phyloP scores from a whole-genome alignment of 2,329 filamentous ascomycete genomes.

The Ambrosiella beaveri region DNA sequence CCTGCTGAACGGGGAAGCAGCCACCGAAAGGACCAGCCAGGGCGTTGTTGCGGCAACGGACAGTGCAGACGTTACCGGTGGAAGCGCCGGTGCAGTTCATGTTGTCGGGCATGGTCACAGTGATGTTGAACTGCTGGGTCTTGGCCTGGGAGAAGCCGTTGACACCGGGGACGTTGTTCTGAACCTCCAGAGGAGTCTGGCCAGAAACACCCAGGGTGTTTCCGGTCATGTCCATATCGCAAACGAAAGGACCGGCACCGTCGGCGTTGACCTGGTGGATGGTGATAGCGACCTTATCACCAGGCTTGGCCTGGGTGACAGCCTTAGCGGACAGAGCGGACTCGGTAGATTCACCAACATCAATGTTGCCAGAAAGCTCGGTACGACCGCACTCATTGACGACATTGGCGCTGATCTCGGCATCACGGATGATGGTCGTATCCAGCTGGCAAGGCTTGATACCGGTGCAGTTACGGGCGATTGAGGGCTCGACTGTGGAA shows the following conservation, averaged over 20 bases:
- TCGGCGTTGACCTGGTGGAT: constrained; percentile 38
- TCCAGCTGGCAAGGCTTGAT: constrained; percentile 52
- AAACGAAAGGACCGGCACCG: constrained; percentile 36
- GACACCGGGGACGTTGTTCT: constrained; percentile 40
- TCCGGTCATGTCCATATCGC: constrained; percentile 33
- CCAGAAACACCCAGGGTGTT: constrained; percentile 22
- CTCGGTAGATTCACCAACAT: constrained; percentile 39
- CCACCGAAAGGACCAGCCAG: constrained; percentile 39
- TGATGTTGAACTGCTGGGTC: constrained; percentile 38
- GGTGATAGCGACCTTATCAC: constrained; percentile 26
- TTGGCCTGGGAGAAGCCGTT: constrained; percentile 42
- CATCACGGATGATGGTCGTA: constrained; percentile 43
- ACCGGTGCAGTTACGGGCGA: constrained; percentile 44
- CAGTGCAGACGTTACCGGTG: constrained; percentile 40
- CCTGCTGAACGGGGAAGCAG: constrained; percentile 40
- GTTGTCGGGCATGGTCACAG: constrained; percentile 32
- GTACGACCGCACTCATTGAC: constrained; percentile 48
- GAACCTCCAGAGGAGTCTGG: constrained; percentile 28
- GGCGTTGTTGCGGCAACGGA: constrained; percentile 42
- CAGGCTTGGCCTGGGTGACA: constrained; percentile 33
- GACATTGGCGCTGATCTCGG: constrained; percentile 32
- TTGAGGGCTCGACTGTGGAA: constrained; percentile 28
- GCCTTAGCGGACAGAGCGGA: constrained; percentile 27
- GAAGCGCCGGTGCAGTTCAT: constrained; percentile 35
- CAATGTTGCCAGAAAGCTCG: constrained; percentile 41